Conservation (phyloP, 2,329 filamentous ascomycete species). For the Epicoccum sorghinum region DNA sequence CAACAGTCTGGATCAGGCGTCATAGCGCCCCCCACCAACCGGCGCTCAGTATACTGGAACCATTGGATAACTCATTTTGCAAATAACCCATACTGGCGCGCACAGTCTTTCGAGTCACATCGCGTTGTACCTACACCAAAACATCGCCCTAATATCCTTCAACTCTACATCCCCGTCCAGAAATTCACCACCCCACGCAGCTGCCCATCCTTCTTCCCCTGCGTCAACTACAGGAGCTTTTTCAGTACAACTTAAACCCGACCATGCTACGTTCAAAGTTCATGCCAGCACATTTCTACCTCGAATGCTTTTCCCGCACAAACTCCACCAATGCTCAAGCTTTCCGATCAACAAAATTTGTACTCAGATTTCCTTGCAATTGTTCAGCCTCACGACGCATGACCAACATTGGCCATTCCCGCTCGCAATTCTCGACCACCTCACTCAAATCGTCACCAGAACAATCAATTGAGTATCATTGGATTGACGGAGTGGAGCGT, state of each 20-base stretch:
- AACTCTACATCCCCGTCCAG: too few species aligned
- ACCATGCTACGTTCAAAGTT: not conserved
- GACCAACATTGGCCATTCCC: conserved; percentile 1
- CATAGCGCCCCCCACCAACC: too few species aligned
- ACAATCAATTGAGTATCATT: conserved; percentile 16
- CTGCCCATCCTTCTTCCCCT: too few species aligned
- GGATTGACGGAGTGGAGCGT: conserved; percentile 18
- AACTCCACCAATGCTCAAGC: not conserved
- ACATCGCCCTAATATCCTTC: too few species aligned
- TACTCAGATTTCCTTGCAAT: conserved; percentile 5
- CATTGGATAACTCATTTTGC: too few species aligned
- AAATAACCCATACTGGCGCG: too few species aligned
- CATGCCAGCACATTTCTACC: not conserved
- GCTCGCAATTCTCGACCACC: conserved; percentile 12
- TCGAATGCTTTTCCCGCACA: not conserved
- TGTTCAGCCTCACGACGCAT: conserved; percentile 6
- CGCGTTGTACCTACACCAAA: too few species aligned
- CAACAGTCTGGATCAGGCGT: too few species aligned
- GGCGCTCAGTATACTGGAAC: too few species aligned
- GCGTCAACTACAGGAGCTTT: not conserved
- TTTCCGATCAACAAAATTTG: conserved; percentile 2
- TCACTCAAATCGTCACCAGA: conserved; percentile 4
- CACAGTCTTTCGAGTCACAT: too few species aligned
- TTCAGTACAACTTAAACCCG: not conserved
- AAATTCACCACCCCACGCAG: too few species aligned